Percentiles rank a stretch among this genome's conserved stretches.
Conservation (phyloP, 1,284 basidiomycete species). For the Golubevia pallescens region DNA sequence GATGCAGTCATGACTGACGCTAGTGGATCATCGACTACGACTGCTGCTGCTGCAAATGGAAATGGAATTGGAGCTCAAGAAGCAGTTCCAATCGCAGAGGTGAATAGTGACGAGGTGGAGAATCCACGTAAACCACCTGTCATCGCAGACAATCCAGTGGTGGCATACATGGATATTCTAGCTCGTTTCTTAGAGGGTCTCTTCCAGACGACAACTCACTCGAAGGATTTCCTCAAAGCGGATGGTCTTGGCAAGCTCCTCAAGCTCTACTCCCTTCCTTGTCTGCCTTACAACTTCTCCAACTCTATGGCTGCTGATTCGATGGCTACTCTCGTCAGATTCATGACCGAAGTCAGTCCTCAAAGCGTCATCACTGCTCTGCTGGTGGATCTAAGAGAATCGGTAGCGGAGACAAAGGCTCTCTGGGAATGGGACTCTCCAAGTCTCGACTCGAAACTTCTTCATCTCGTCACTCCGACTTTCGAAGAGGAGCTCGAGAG, state of each 20-base stretch:
- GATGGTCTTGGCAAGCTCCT: constrained; percentile 80
- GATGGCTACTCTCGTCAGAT: constrained; percentile 83
- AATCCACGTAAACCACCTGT: constrained; percentile 33
- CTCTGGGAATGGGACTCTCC: constrained; percentile 71
- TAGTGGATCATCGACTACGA: no score
- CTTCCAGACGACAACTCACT: constrained; percentile 84
- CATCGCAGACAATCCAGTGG: constrained; percentile 36
- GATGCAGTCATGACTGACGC: no score
- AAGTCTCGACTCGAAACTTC: background rate
- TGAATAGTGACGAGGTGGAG: constrained; percentile 18
- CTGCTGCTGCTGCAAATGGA: constrained; percentile 64
- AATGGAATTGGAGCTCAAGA: constrained; percentile 69
- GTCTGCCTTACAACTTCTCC: constrained; percentile 86
- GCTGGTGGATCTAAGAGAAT: constrained; percentile 74
- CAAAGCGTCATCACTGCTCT: constrained; percentile 77
- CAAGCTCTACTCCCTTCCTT: constrained; percentile 79
- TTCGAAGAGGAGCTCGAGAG: constrained; percentile 67
- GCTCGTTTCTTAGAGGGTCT: constrained; percentile 77
- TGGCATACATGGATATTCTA: constrained; percentile 48
- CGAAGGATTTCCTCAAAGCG: constrained; percentile 84
- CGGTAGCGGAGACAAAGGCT: constrained; percentile 74
- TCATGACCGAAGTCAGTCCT: constrained; percentile 84
- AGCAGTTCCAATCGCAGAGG: background rate
- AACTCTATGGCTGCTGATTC: constrained; percentile 81
- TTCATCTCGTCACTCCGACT: constrained; percentile 52